These are phyloP conservation scores for Colletotrichum godetiae DNA, from an alignment of 2,329 filamentous ascomycete species.

Conservation along the genomic window DNA sequence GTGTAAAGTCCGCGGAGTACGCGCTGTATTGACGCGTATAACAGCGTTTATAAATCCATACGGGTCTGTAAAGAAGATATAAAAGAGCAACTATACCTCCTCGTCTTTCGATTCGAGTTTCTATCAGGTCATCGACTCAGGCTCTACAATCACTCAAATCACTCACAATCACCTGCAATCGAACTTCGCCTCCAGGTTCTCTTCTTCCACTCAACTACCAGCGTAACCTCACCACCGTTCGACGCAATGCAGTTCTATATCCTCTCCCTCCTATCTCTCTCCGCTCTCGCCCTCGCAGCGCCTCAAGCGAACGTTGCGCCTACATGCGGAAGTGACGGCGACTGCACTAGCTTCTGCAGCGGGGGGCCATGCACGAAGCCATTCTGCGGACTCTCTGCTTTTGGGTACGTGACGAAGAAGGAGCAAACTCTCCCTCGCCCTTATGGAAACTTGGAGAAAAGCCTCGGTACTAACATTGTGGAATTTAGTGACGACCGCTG, in stretches of 20 bases:
- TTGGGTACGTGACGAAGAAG: background rate
- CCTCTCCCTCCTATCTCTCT: background rate
- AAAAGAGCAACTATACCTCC: background rate
- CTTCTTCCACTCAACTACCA: background rate
- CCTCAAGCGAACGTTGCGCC: constrained; percentile 3
- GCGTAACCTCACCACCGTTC: background rate
- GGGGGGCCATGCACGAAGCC: background rate
- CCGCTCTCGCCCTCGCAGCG: constrained; percentile 2
- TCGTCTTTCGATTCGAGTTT: no score
- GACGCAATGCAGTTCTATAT: background rate
- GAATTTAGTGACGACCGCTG: constrained; percentile 1
- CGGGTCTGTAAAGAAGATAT: background rate
- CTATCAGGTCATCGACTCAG: background rate
- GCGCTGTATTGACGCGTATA: no score
- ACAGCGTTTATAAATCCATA: no score
- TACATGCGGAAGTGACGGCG: background rate
- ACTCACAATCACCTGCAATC: background rate
- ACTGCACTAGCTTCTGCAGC: constrained; percentile 11
- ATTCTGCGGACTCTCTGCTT: constrained; percentile 14
- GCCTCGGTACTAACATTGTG: background rate
- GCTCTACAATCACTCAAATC: no score
- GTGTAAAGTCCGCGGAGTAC: no score
- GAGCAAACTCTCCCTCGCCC: no score
- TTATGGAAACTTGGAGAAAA: no score
- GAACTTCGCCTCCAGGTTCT: background rate